Conservation (phyloP, 306 rosid species). For the Alnus rubra region DNA sequence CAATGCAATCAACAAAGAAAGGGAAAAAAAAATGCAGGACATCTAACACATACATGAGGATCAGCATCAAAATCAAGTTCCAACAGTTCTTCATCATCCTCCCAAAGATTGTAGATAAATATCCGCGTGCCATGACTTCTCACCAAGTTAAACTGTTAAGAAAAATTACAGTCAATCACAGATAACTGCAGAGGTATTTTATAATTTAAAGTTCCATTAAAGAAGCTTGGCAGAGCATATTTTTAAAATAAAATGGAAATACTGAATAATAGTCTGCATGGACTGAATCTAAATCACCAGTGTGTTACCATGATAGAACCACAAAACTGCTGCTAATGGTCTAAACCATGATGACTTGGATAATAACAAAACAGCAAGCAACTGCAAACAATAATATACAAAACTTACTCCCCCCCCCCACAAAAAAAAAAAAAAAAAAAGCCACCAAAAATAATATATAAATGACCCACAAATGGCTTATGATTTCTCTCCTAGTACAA, state of each 20-base stretch:
- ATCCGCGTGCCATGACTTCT: slow-evolving; percentile 81
- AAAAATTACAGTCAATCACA: slow-evolving; percentile 29
- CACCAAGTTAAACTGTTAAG: slow-evolving; percentile 62
- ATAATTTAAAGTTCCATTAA: not conserved
- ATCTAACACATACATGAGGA: slow-evolving; percentile 67
- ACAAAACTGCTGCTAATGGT: not conserved
- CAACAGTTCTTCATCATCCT: slow-evolving; percentile 92
- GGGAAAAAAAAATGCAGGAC: slow-evolving; percentile 7
- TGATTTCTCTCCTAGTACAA: not conserved
- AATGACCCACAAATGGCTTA: not conserved
- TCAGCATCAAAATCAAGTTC: slow-evolving; percentile 91
- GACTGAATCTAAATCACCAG: not conserved
- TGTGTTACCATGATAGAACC: not conserved
- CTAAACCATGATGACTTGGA: not conserved
- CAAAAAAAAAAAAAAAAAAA: not conserved
- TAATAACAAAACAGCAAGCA: not conserved
- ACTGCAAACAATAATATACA: not conserved
- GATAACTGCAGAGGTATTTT: not conserved
- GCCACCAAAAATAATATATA: not conserved
- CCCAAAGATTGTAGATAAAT: slow-evolving; percentile 95
- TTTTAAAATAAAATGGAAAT: not conserved
- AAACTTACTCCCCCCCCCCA: not conserved
- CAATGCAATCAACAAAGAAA: not conserved
- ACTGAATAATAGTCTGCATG: not conserved
- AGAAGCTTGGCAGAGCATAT: not conserved